Evolutionary conservation across 768 basidiomycete species (phyloP).

Genomic region (Trametes cinnabarina): DNA sequence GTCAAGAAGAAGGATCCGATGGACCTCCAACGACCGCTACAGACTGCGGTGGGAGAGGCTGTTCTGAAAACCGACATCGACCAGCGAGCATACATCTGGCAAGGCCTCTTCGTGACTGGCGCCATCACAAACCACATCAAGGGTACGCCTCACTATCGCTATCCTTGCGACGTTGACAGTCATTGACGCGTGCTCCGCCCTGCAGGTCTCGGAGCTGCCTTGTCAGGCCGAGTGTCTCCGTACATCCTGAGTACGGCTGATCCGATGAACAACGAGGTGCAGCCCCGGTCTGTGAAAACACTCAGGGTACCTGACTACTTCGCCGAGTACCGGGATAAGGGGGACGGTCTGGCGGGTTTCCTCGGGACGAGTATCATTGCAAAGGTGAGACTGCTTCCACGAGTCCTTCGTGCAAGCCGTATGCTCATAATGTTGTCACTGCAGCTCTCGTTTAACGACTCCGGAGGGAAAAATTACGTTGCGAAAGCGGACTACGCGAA

Average conservation of each 20-base stretch:
- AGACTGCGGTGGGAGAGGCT: constrained; percentile 64
- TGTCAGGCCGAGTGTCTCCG: constrained; percentile 68
- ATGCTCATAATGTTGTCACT: neutral
- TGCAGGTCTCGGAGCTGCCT: constrained; percentile 43
- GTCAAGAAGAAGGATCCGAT: constrained; percentile 8
- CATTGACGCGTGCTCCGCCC: neutral
- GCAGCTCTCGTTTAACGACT: constrained; percentile 75
- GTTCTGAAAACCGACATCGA: constrained; percentile 62
- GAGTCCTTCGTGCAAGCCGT: neutral
- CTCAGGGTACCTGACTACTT: constrained; percentile 85
- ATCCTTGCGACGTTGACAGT: neutral
- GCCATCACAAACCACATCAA: constrained; percentile 69
- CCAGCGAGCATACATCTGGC: constrained; percentile 71
- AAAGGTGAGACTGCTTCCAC: constrained; percentile 50
- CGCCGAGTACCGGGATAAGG: constrained; percentile 83
- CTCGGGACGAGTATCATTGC: constrained; percentile 82
- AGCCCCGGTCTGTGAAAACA: constrained; percentile 61
- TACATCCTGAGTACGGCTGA: constrained; percentile 62
- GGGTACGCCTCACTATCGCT: constrained; percentile 41
- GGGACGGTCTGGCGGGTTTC: constrained; percentile 79
- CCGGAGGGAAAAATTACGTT: constrained; percentile 64
- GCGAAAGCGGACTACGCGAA: constrained; percentile 75
- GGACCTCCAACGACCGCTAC: constrained; percentile 31
- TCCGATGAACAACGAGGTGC: constrained; percentile 60
- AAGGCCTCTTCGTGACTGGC: constrained; percentile 79